These are phyloP conservation scores for Edaphochlamys debaryana DNA, from an alignment of 139 green algal genomes.

Conservation along the genomic window DNA sequence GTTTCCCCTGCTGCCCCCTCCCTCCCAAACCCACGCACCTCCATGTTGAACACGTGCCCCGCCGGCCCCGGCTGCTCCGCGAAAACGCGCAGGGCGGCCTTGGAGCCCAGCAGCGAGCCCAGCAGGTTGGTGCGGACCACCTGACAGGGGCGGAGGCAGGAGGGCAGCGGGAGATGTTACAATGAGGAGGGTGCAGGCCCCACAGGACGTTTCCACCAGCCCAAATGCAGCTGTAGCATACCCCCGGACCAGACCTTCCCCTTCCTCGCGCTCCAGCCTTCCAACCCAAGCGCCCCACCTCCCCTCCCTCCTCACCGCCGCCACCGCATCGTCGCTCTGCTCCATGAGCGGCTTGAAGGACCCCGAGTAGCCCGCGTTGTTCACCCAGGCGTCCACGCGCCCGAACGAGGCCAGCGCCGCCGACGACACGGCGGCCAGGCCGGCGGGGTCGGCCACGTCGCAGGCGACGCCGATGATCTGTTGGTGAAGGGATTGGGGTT, in stretches of 20 bases:
- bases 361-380: slow-evolving; percentile 84
- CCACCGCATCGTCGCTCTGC: slow-evolving; percentile 49
- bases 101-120: slow-evolving; percentile 78
- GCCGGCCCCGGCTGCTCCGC: slow-evolving; percentile 26
- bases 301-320: neutral
- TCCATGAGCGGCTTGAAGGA: slow-evolving; percentile 75
- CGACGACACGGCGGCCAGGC: slow-evolving; percentile 62
- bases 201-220: too few species aligned
- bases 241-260: too few species aligned
- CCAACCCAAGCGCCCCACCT: too few species aligned
- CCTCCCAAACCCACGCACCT: too few species aligned
- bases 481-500: too few species aligned
- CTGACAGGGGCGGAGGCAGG: neutral
- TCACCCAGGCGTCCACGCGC: slow-evolving; percentile 84
- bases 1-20: too few species aligned
- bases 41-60: slow-evolving; percentile 94
- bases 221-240: too few species aligned
- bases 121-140: slow-evolving; percentile 91
- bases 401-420: slow-evolving; percentile 28
- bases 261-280: too few species aligned
- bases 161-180: neutral
- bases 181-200: neutral
- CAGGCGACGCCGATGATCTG: slow-evolving; percentile 62
- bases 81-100: slow-evolving; percentile 49
- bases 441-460: slow-evolving; percentile 66